Conservation (phyloP, 1,284 basidiomycete species). For the Austropuccinia psidii region DNA sequence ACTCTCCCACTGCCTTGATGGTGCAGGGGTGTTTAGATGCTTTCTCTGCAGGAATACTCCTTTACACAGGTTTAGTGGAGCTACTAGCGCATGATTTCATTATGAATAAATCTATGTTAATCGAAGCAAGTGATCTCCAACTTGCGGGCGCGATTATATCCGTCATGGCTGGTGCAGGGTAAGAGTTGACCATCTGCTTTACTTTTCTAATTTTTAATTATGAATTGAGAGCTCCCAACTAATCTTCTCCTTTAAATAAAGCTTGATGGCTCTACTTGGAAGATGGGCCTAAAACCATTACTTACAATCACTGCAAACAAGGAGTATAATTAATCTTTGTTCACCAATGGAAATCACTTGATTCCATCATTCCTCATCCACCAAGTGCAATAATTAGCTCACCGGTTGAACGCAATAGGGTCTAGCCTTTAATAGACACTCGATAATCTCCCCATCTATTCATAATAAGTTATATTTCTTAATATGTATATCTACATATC, state of each 20-base stretch:
- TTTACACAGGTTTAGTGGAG: slow-evolving; percentile 47
- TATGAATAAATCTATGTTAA: slow-evolving; percentile 25
- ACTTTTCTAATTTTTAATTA: not conserved
- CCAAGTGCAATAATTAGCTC: too few relatives aligned
- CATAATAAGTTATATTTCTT: too few relatives aligned
- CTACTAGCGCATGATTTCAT: slow-evolving; percentile 36
- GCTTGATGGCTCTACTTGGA: slow-evolving; percentile 29
- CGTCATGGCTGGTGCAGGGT: slow-evolving; percentile 23
- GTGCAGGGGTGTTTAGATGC: slow-evolving; percentile 45
- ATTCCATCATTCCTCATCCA: too few relatives aligned
- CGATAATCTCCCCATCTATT: too few relatives aligned
- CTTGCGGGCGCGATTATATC: slow-evolving; percentile 1
- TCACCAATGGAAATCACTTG: too few relatives aligned
- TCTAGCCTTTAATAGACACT: too few relatives aligned
- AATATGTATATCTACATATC: too few relatives aligned
- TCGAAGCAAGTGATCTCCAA: slow-evolving; percentile 16
- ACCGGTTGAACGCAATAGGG: too few relatives aligned
- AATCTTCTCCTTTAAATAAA: not conserved
- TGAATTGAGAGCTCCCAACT: not conserved
- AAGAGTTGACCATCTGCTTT: not conserved
- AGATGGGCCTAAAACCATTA: slow-evolving; percentile 15
- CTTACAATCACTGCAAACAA: not conserved
- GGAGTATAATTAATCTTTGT: too few relatives aligned
- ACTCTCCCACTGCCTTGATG: slow-evolving; percentile 44
- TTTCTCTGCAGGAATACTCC: slow-evolving; percentile 46